Conservation (phyloP, 169 alveolate genomes). For the Prorocentrum cordatum region DNA sequence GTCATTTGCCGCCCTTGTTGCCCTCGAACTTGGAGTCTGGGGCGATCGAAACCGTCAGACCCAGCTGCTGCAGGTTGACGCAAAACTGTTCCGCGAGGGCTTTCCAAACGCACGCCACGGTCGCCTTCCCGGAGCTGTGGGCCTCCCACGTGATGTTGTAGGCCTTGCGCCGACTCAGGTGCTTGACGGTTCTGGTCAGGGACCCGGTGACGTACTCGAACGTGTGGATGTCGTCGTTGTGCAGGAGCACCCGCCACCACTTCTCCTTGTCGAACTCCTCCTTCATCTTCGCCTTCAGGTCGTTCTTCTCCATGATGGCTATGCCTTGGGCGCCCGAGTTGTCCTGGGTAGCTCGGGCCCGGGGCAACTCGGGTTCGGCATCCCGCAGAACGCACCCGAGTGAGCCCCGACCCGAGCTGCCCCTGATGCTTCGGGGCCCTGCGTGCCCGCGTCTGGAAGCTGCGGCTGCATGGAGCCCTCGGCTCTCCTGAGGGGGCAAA, state of each 20-base stretch:
- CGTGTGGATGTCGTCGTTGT: constrained; percentile 68
- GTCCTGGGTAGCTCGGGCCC: no score
- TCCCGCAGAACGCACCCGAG: no score
- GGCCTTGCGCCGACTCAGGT: constrained; percentile 47
- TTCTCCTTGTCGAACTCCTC: constrained; percentile 51
- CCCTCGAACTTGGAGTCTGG: constrained; percentile 61
- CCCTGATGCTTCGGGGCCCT: not conserved
- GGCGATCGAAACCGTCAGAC: constrained; percentile 23
- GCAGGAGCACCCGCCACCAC: constrained; percentile 69
- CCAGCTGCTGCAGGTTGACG: constrained; percentile 41
- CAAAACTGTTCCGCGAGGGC: constrained; percentile 50
- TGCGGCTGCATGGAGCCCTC: constrained; percentile 61
- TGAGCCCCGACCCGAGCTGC: not conserved
- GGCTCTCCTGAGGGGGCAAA: no score
- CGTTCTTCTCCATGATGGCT: not conserved
- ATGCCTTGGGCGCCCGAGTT: no score
- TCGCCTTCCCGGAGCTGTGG: constrained; percentile 60
- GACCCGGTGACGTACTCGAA: constrained; percentile 59
- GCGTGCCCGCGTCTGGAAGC: constrained; percentile 53
- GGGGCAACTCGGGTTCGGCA: not conserved
- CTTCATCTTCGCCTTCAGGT: constrained; percentile 60
- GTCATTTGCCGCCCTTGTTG: constrained; percentile 46
- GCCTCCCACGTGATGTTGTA: constrained; percentile 63
- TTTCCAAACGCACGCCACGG: constrained; percentile 60
- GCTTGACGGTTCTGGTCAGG: constrained; percentile 16